Percentiles rank a stretch among this genome's conserved stretches.
Evolutionary conservation across 192 early-diverging fungal genomes (phyloP).

Genomic region (Podila horticola): DNA sequence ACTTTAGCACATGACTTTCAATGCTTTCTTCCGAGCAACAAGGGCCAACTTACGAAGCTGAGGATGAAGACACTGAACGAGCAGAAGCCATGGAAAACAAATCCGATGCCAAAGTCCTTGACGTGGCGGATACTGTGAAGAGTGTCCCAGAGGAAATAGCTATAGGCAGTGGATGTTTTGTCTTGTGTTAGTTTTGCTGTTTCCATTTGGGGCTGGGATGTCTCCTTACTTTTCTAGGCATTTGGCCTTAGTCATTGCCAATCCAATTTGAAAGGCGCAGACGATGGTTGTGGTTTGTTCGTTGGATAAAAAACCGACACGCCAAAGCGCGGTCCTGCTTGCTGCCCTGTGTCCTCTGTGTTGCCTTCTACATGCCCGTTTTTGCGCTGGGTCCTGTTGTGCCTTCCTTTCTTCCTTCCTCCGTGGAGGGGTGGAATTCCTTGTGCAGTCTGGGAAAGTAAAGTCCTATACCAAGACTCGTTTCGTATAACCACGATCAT

Average conservation of each 20-base stretch:
- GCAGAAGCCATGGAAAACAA: constrained; percentile 83
- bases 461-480: too few species aligned
- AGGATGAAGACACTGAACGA: constrained; percentile 82
- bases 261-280: background rate
- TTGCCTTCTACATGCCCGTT: too few species aligned
- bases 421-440: too few species aligned
- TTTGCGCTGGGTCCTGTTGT: too few species aligned
- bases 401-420: too few species aligned
- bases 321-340: background rate
- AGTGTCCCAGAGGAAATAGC: constrained; percentile 96
- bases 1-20: too few species aligned
- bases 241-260: constrained; percentile 20
- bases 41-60: constrained; percentile 69
- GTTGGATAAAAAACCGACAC: too few species aligned
- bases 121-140: constrained; percentile 71
- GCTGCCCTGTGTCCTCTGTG: too few species aligned
- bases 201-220: too few species aligned
- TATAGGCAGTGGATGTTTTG: constrained; percentile 17
- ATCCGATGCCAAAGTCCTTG: constrained; percentile 78
- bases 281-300: too few species aligned
- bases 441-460: too few species aligned
- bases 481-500: too few species aligned
- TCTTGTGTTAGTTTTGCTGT: background rate
- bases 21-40: background rate
- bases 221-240: background rate